phyloP scores from a whole-genome alignment of 805 yeast species.

The Starmerella sp. region DNA sequence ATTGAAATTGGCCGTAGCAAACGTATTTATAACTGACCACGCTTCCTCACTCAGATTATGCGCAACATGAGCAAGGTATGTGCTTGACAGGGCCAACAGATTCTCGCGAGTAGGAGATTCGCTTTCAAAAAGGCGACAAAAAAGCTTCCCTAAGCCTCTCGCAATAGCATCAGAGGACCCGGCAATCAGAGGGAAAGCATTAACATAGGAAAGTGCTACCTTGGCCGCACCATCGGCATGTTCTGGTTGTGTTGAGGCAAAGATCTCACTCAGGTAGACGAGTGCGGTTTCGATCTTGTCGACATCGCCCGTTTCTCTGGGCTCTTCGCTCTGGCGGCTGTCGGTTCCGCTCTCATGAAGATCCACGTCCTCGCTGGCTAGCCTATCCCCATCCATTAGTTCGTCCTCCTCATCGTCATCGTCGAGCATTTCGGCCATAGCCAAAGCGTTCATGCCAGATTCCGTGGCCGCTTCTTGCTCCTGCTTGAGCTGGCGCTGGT shows the following conservation, averaged over 20 bases:
- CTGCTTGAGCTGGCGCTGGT: neutral
- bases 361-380: neutral
- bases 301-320: neutral
- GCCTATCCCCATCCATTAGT: neutral
- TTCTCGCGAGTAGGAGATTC: neutral
- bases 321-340: neutral
- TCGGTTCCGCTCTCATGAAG: neutral
- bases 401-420: slow-evolving; percentile 12
- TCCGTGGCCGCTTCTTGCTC: neutral
- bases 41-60: slow-evolving; percentile 8
- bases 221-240: neutral
- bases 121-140: neutral
- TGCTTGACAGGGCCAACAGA: neutral
- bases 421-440: slow-evolving; percentile 17
- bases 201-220: neutral
- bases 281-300: neutral
- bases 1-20: neutral
- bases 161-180: slow-evolving; percentile 1
- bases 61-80: neutral
- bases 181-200: neutral
- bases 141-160: neutral
- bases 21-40: slow-evolving; percentile 1
- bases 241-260: neutral
- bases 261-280: neutral
- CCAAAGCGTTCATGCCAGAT: slow-evolving; percentile 8